Conservation (phyloP, 192 early-diverging fungal genomes). For the Umbelopsis vinacea region DNA sequence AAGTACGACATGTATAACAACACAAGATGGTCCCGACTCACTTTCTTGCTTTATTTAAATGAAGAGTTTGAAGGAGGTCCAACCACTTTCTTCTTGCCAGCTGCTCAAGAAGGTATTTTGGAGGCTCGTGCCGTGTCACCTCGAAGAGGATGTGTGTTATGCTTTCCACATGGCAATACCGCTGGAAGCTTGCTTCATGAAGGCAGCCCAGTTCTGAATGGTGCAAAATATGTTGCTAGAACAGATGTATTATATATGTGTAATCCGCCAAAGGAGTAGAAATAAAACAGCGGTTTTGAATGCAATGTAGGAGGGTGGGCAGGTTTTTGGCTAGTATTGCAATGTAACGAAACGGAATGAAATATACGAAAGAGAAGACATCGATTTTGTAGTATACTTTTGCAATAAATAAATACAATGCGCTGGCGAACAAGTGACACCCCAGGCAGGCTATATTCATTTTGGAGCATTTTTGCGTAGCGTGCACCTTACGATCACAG, state of each 20-base stretch:
- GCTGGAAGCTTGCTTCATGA: slow-evolving; percentile 44
- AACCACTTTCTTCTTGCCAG: slow-evolving; percentile 42
- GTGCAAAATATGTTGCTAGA: slow-evolving; percentile 52
- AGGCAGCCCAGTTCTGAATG: slow-evolving; percentile 42
- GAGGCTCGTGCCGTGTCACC: slow-evolving; percentile 15
- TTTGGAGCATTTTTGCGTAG: too few species aligned
- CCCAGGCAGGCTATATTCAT: too few species aligned
- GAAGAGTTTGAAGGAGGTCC: slow-evolving; percentile 50
- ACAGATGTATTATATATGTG: slow-evolving; percentile 47
- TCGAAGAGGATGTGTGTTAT: slow-evolving; percentile 18
- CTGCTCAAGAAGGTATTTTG: slow-evolving; percentile 23
- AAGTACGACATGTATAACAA: slow-evolving; percentile 62
- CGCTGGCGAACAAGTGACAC: too few species aligned
- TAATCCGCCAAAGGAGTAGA: background rate
- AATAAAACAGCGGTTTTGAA: too few species aligned
- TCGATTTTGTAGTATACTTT: too few species aligned
- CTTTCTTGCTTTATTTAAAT: slow-evolving; percentile 53
- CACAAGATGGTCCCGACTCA: slow-evolving; percentile 37
- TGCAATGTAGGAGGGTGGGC: too few species aligned
- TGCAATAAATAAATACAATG: too few species aligned
- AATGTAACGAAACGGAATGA: too few species aligned
- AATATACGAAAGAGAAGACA: too few species aligned
- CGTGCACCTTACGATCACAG: background rate
- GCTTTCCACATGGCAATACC: slow-evolving; percentile 22
- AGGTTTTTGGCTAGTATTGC: too few species aligned